Evolutionary conservation across 345 rosid species (phyloP), one percentile per base, ranked within the genome.

Genomic region (Citrus hindsii): DNA sequence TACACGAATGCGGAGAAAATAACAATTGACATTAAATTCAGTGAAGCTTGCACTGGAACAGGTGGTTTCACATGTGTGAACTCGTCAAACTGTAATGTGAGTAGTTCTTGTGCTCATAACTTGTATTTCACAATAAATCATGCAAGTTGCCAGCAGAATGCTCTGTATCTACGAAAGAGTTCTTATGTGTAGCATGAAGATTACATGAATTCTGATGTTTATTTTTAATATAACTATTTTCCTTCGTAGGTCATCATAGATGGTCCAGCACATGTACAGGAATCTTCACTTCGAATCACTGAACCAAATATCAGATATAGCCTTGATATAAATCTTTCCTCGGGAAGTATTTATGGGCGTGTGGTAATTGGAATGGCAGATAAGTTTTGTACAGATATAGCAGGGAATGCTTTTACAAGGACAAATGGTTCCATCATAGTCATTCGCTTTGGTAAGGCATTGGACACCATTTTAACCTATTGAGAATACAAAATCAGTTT

Each of bases 81-180:
- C 78, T 82, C 91, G 71, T 82, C 89, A 62, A 79, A 82, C 62
- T 88, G 91, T 61, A 85, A 85, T 80, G 91, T 88, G 82, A 86
- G 89, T 68, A 38, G 19, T 13, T 62, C 37, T 25, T 18, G 38
- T 37, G 25, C 38, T 27, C 16, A 76, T 3, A 76, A 40, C 73
- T 53, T 53, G 19, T 32, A 30, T 33, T 33, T 74, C 30, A 19
- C 30, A 60, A 8, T 18, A 74, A 16, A 33, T 40, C 55, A 74
- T 38, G 58, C 10, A 27, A n/a, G 53, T 60, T 38, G 25, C 25
- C 51, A 38, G 53, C 24, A 18, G 38, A 21, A 48, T 42, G 30
- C 2, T 33, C 38, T 63, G 77, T 22, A 24, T 42, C 16, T 38
- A 8, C 33, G 27, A 9, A 46, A 14, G 35, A 69, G 13, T 13